Evolutionary conservation across 2,329 filamentous ascomycete species (phyloP).

Genomic region (Bipolaris sorokiniana): DNA sequence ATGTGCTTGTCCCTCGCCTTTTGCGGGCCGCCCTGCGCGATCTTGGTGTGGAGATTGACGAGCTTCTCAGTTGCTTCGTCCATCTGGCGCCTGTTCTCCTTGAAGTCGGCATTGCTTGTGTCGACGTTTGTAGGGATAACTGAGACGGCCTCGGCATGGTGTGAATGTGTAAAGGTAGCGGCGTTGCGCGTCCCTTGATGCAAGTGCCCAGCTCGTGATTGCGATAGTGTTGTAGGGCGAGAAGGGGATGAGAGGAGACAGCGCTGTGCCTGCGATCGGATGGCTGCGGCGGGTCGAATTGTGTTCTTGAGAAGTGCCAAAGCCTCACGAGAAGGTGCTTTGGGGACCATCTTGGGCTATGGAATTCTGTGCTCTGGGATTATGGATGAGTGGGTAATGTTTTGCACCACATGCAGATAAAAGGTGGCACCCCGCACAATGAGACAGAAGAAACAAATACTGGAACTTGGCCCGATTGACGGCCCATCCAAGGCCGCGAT

Average conservation of each 20-base stretch:
- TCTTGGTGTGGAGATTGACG: conserved; percentile 71
- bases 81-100: conserved; percentile 82
- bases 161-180: conserved; percentile 78
- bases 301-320: conserved; percentile 43
- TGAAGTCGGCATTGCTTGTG: conserved; percentile 75
- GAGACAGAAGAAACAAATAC: neutral
- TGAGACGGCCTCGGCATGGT: conserved; percentile 84
- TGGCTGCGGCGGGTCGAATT: conserved; percentile 32
- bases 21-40: conserved; percentile 76
- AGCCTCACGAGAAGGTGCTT: conserved; percentile 45
- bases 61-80: conserved; percentile 72
- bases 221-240: conserved; percentile 23
- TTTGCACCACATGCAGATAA: neutral
- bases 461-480: neutral
- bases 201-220: conserved; percentile 18
- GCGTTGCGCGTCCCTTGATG: conserved; percentile 48
- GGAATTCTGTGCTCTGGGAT: neutral
- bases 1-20: conserved; percentile 89
- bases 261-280: conserved; percentile 33
- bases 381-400: neutral
- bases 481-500: conserved; percentile 7
- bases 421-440: neutral
- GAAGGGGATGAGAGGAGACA: conserved; percentile 24
- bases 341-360: conserved; percentile 36
- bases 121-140: conserved; percentile 79